These are phyloP conservation scores for Neofusicoccum ribis DNA, from an alignment of 2,329 filamentous ascomycete species.

Conservation along the genomic window DNA sequence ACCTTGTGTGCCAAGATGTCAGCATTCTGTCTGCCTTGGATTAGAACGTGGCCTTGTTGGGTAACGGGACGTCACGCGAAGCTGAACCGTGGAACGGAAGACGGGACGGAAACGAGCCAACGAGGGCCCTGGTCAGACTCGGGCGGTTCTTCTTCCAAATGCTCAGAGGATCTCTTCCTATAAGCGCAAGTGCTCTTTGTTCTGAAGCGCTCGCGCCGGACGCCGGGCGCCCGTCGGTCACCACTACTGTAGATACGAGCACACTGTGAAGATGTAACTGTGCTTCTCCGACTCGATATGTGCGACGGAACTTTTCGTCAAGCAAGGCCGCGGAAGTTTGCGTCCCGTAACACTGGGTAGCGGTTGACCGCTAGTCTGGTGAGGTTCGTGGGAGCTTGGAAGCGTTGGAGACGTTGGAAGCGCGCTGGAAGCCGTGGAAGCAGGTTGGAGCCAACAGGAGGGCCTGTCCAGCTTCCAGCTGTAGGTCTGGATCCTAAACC, in stretches of 20 bases:
- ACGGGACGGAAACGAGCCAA: conserved; percentile 5
- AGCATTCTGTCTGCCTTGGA: background rate
- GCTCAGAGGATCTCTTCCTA: background rate
- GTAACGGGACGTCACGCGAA: conserved; percentile 4
- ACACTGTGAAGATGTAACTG: background rate
- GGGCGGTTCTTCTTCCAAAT: background rate
- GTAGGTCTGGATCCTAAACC: background rate
- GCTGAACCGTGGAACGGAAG: conserved; percentile 10
- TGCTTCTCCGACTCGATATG: background rate
- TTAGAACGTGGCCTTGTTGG: conserved; percentile 3
- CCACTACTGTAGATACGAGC: background rate
- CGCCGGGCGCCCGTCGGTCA: background rate
- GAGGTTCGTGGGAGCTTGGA: background rate
- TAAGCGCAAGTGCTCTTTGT: background rate
- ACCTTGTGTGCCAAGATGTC: background rate
- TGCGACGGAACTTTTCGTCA: background rate
- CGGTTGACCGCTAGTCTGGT: background rate
- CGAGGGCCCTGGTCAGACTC: background rate
- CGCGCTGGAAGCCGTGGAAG: background rate
- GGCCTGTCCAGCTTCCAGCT: too few species aligned
- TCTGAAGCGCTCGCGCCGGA: background rate
- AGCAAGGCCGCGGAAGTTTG: background rate
- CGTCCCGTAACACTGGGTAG: background rate
- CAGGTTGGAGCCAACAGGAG: background rate
- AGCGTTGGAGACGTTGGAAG: background rate